A percentile compares a stretch with the other conserved stretches of the same genome.
phyloP scores from a whole-genome alignment of 2,329 filamentous ascomycete species.

The Phoma herbarum region DNA sequence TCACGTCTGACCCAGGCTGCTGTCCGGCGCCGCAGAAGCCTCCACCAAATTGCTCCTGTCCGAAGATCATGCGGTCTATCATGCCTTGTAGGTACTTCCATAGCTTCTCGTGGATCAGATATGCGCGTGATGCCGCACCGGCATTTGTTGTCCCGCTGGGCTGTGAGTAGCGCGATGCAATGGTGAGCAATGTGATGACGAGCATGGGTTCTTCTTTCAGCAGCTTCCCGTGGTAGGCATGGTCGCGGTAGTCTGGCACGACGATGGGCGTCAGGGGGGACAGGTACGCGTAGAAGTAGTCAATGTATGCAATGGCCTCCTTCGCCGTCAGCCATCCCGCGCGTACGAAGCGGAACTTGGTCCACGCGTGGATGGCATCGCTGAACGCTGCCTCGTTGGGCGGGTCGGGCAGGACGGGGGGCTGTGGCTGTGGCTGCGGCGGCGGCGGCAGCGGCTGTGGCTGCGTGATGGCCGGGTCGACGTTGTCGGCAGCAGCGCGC shows the following conservation, averaged over 20 bases:
- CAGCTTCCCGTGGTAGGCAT: slow-evolving; percentile 79
- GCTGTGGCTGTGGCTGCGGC: slow-evolving; percentile 13
- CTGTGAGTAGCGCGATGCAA: slow-evolving; percentile 85
- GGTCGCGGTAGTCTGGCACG: slow-evolving; percentile 85
- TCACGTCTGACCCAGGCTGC: slow-evolving; percentile 72
- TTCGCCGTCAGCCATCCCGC: slow-evolving; percentile 95
- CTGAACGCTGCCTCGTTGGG: slow-evolving; percentile 53
- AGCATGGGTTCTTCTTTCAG: slow-evolving; percentile 93
- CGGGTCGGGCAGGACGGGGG: slow-evolving; percentile 38
- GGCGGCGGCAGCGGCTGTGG: slow-evolving; percentile 13
- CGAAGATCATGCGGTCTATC: slow-evolving; percentile 95
- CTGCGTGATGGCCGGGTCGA: slow-evolving; percentile 46
- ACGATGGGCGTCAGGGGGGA: slow-evolving; percentile 94
- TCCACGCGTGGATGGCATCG: slow-evolving; percentile 86
- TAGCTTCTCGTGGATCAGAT: slow-evolving; percentile 92
- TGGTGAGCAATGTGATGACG: slow-evolving; percentile 88
- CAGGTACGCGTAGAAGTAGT: slow-evolving; percentile 93
- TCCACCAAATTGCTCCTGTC: slow-evolving; percentile 92
- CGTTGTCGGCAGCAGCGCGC: slow-evolving; percentile 33
- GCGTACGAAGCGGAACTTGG: slow-evolving; percentile 90
- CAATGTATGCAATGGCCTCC: slow-evolving; percentile 92
- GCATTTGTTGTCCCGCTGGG: slow-evolving; percentile 74
- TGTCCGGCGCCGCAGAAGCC: slow-evolving; percentile 81
- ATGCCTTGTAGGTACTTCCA: slow-evolving; percentile 95
- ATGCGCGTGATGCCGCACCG: slow-evolving; percentile 78